Evolutionary conservation across 805 yeast genomes (phyloP), one percentile per base, ranked within the genome.

Genomic region (Cyberlindnera veronae): DNA sequence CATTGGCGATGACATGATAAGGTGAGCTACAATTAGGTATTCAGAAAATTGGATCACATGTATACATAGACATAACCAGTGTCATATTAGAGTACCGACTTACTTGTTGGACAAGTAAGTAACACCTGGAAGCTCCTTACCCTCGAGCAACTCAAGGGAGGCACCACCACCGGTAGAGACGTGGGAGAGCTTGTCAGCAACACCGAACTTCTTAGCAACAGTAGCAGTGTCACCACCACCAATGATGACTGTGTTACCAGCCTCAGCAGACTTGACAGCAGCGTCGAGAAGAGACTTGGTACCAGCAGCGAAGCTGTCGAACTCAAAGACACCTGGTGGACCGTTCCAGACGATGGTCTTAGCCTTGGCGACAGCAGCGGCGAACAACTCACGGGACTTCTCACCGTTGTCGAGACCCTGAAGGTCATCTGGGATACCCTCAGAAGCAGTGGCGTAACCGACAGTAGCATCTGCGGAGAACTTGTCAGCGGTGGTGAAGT

Each of bases 161-260:
- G 99, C 99, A 79, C 99, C 99, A 74, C 99, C 99, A 74, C 99
- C 99, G 51, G 99, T 93, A 56, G 98, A 91, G 55, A 93, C 96
- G 71, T 93, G 99, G 39, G 97, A 88, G 62, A 93, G 79, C 77
- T 93, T 87, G 66, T 87, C 96, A 58, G 87, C 90, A 54, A 83
- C 96, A 66, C 96, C 96, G 72, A 74, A 93, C 78, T 93, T 93
- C 88, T 91, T 91, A 63, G 96, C 96, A 56, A 90, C 93, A 54
- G 99, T 93, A 57, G 99, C 99, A 60, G 99, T 93, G 73, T 93
- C 99, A 79, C 99, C 99, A 72, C 99, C 99, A 60, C 83, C 81
- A 61, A 93, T 86, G 71, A 91, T 95, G 51, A 91, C 96, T 51
- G 96, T 85, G 77, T 80, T 80, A 64, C 97, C 97, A 46, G 79